Evolutionary conservation across 371 early-diverging fungal genomes (phyloP).

Genomic region (Basidiobolus meristosporus): DNA sequence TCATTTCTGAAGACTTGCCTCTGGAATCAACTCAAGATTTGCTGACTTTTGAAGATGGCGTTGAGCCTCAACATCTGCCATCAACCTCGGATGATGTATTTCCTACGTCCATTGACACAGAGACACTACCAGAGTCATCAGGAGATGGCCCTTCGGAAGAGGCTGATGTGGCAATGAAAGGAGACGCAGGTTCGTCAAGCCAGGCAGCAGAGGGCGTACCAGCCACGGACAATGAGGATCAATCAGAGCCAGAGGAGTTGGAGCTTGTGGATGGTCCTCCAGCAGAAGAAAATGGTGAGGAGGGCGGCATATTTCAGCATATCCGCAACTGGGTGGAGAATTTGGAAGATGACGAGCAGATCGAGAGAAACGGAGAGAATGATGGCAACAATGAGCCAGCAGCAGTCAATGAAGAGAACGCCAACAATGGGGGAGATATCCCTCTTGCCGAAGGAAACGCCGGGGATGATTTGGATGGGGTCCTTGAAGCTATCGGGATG

Average conservation of each 20-base stretch:
- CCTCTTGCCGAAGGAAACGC: constrained; percentile 7
- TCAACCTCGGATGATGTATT: not conserved
- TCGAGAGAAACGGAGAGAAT: not conserved
- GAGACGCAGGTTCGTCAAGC: too few species aligned
- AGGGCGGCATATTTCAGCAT: not conserved
- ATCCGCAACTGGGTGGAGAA: not conserved
- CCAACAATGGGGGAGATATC: not conserved
- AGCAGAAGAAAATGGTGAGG: not conserved
- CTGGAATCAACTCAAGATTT: not conserved
- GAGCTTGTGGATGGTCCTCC: not conserved
- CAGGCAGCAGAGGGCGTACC: too few species aligned
- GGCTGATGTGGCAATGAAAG: too few species aligned
- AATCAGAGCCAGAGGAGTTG: too few species aligned
- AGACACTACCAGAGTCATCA: too few species aligned
- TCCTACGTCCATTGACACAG: too few species aligned
- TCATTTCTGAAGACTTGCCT: too few species aligned
- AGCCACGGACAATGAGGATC: too few species aligned
- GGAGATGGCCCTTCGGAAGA: too few species aligned
- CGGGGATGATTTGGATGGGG: constrained; percentile 54
- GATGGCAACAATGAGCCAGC: not conserved
- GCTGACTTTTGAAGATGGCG: not conserved
- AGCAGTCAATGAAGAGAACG: constrained; percentile 1
- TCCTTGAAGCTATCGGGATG: constrained; percentile 78
- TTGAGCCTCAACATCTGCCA: not conserved
- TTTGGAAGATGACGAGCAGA: not conserved